Evolutionary conservation across 2,329 filamentous ascomycete species (phyloP).

Genomic region (Hypocreales sp.): DNA sequence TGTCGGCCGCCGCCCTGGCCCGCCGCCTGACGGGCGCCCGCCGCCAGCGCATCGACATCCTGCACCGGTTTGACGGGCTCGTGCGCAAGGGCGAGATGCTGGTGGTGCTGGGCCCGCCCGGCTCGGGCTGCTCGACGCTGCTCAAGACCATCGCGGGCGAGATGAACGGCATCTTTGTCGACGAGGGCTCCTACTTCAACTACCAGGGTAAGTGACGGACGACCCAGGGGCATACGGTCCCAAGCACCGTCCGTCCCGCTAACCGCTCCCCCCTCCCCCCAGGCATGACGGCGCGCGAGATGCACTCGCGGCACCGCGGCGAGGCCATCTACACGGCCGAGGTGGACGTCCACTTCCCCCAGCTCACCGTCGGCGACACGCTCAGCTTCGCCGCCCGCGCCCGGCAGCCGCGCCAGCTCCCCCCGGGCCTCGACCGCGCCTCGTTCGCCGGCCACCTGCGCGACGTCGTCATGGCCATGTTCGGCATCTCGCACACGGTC

Average conservation of each 20-base stretch:
- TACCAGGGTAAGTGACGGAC: slow-evolving; percentile 58
- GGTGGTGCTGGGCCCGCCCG: slow-evolving; percentile 57
- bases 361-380: slow-evolving; percentile 64
- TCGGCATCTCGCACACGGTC: slow-evolving; percentile 57
- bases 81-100: slow-evolving; percentile 61
- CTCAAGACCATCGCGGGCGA: slow-evolving; percentile 75
- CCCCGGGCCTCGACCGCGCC: slow-evolving; percentile 36
- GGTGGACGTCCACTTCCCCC: slow-evolving; percentile 68
- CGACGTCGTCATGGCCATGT: slow-evolving; percentile 62
- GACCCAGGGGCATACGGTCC: no score
- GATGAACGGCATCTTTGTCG: slow-evolving; percentile 63
- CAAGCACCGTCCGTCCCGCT: no score
- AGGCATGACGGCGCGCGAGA: slow-evolving; percentile 54
- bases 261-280: no score
- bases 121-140: slow-evolving; percentile 68
- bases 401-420: slow-evolving; percentile 45
- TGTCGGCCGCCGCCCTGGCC: slow-evolving; percentile 28
- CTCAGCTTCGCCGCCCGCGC: slow-evolving; percentile 63
- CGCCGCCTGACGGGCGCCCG: slow-evolving; percentile 35
- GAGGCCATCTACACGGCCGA: slow-evolving; percentile 82
- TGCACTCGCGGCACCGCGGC: slow-evolving; percentile 64
- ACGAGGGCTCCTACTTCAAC: slow-evolving; percentile 58
- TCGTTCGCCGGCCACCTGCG: slow-evolving; percentile 47
- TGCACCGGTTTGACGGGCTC: slow-evolving; percentile 51
- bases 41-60: slow-evolving; percentile 48